These are phyloP conservation scores for Ensete glaucum DNA, from an alignment of 176 grass and related monocot genomes.

Conservation along the genomic window DNA sequence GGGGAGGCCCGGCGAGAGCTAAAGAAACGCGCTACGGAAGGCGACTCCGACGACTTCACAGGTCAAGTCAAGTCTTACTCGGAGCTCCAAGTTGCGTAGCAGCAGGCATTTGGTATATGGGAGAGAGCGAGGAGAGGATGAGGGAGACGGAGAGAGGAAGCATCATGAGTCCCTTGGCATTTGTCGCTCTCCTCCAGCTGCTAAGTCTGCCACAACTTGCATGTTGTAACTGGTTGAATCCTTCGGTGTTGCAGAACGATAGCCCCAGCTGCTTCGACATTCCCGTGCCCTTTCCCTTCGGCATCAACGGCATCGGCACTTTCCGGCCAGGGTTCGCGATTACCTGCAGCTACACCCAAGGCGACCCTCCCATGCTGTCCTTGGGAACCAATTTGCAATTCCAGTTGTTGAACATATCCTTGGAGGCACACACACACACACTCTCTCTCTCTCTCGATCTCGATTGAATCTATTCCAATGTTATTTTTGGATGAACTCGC, in stretches of 20 bases:
- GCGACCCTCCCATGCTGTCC: not conserved
- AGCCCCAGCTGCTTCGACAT: not conserved
- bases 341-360: not conserved
- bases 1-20: no score
- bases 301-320: not conserved
- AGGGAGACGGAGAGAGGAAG: constrained; percentile 28
- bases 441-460: no score
- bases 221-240: not conserved
- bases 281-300: not conserved
- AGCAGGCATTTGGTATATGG: no score
- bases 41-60: no score
- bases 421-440: not conserved
- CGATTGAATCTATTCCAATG: no score
- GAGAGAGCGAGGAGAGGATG: constrained; percentile 29
- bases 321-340: not conserved
- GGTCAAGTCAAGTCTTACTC: no score
- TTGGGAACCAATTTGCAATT: not conserved
- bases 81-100: no score
- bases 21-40: no score
- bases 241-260: not conserved
- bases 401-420: not conserved
- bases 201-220: not conserved
- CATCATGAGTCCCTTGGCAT: constrained; percentile 19
- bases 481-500: not conserved
- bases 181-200: not conserved